These are phyloP conservation scores for Sergeia podlipaevii DNA, from an alignment of 208 protist species.

Conservation along the genomic window DNA sequence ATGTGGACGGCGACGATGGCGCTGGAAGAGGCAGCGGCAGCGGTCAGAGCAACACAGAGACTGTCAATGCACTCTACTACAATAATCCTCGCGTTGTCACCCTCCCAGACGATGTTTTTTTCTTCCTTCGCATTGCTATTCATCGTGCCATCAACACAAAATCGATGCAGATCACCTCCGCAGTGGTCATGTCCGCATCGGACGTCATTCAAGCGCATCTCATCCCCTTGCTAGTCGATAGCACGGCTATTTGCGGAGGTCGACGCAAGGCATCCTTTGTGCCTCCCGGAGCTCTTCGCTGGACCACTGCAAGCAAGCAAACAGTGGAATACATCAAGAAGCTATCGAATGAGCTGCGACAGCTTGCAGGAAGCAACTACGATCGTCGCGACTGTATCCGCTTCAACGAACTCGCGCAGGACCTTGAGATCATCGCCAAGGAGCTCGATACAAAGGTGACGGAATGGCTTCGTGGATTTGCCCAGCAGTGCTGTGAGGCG, in stretches of 20 bases:
- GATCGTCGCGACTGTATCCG: conserved; percentile 35
- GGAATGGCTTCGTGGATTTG: conserved; percentile 9
- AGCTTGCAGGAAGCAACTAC: conserved; percentile 22
- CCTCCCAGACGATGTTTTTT: conserved; percentile 81
- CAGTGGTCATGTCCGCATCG: conserved; percentile 57
- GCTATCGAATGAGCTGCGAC: conserved; percentile 59
- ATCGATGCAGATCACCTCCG: conserved; percentile 77
- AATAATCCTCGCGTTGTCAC: conserved; percentile 38
- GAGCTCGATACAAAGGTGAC: conserved; percentile 13
- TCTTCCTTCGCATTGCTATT: conserved; percentile 74
- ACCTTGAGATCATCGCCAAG: conserved; percentile 30
- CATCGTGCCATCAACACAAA: conserved; percentile 79
- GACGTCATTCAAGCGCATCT: conserved; percentile 55
- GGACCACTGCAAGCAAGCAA: conserved; percentile 42
- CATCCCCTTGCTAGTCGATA: conserved; percentile 16
- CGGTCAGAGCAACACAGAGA: neutral
- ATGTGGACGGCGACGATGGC: conserved; percentile 3
- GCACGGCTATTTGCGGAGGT: conserved; percentile 2
- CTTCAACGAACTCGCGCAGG: conserved; percentile 61
- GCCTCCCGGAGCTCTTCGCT: conserved; percentile 40
- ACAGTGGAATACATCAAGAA: conserved; percentile 40
- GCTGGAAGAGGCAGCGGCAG: conserved; percentile 2
- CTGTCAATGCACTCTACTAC: conserved; percentile 19
- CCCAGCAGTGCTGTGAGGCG: conserved; percentile 19
- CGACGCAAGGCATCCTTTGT: conserved; percentile 18